phyloP scores from a whole-genome alignment of 2,329 filamentous ascomycete genomes.

The Pseudocercospora vitis region DNA sequence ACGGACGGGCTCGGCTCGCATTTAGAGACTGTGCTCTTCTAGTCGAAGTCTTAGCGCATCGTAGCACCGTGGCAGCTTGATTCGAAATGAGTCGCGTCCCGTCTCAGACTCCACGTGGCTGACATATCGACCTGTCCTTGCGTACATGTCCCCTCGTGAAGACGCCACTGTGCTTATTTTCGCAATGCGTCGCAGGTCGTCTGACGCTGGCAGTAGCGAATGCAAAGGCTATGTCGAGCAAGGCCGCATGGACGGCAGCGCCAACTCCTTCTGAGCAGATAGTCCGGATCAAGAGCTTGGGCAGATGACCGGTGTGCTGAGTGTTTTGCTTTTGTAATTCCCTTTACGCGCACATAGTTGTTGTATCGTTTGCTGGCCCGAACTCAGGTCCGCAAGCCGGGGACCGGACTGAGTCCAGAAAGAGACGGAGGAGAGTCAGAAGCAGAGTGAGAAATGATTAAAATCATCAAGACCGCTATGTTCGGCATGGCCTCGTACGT shows the following conservation, averaged over 20 bases:
- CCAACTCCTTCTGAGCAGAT: background rate
- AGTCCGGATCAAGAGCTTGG: background rate
- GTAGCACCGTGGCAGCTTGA: background rate
- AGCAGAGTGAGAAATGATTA: background rate
- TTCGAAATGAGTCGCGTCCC: background rate
- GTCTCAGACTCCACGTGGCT: conserved; percentile 5
- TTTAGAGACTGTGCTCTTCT: background rate
- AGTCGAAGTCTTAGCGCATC: background rate
- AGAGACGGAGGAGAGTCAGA: conserved; percentile 3
- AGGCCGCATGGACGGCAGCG: background rate
- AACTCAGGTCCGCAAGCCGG: background rate
- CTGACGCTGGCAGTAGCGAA: background rate
- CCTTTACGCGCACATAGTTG: background rate
- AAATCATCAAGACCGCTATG: background rate
- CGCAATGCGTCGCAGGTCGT: background rate
- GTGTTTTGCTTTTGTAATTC: background rate
- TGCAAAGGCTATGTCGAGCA: background rate
- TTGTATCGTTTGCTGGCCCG: background rate
- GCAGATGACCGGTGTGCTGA: background rate
- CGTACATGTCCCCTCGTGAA: background rate
- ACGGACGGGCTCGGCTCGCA: background rate
- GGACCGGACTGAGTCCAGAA: background rate
- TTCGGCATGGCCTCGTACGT: background rate
- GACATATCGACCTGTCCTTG: background rate
- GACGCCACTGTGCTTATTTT: background rate